These are phyloP conservation scores for Claviceps cyperi DNA, from an alignment of 2,329 filamentous ascomycete genomes.

Conservation along the genomic window DNA sequence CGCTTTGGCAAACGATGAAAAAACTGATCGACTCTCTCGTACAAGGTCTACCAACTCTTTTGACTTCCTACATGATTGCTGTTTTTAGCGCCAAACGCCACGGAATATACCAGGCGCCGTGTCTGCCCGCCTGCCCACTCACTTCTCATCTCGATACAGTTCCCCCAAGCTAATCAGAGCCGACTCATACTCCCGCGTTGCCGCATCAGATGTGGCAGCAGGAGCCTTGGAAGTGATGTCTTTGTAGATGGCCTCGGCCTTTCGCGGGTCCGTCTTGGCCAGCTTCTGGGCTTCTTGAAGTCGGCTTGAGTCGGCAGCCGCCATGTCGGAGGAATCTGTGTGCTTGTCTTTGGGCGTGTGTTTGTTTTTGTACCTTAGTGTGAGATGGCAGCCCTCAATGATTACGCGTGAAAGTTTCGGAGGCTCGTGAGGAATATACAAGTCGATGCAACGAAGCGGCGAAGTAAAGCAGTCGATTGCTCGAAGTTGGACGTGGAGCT, in stretches of 20 bases:
- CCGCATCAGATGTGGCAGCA: slow-evolving; percentile 67
- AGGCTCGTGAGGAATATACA: neutral
- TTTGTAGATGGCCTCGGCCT: slow-evolving; percentile 80
- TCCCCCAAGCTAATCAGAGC: slow-evolving; percentile 81
- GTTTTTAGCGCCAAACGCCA: slow-evolving; percentile 3
- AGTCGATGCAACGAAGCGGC: neutral
- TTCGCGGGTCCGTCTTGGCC: slow-evolving; percentile 62
- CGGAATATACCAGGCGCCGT: too few relatives aligned
- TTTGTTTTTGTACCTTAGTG: neutral
- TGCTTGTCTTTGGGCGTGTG: neutral
- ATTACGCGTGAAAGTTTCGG: neutral
- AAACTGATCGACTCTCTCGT: slow-evolving; percentile 74
- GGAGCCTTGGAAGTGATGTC: slow-evolving; percentile 77
- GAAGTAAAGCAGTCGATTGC: neutral
- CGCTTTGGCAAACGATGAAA: slow-evolving; percentile 95
- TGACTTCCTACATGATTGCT: slow-evolving; percentile 41
- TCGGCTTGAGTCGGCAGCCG: slow-evolving; percentile 44
- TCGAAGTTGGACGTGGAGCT: too few relatives aligned
- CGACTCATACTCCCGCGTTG: slow-evolving; percentile 80
- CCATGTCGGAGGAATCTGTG: slow-evolving; percentile 26
- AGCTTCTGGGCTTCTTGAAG: slow-evolving; percentile 83
- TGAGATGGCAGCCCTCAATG: neutral
- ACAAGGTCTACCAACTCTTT: slow-evolving; percentile 82
- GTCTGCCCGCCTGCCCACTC: slow-evolving; percentile 20
- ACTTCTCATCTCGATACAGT: slow-evolving; percentile 83